These are phyloP conservation scores for Selaginella moellendorffii DNA, from an alignment of 75 land plant genomes.

Conservation along the genomic window DNA sequence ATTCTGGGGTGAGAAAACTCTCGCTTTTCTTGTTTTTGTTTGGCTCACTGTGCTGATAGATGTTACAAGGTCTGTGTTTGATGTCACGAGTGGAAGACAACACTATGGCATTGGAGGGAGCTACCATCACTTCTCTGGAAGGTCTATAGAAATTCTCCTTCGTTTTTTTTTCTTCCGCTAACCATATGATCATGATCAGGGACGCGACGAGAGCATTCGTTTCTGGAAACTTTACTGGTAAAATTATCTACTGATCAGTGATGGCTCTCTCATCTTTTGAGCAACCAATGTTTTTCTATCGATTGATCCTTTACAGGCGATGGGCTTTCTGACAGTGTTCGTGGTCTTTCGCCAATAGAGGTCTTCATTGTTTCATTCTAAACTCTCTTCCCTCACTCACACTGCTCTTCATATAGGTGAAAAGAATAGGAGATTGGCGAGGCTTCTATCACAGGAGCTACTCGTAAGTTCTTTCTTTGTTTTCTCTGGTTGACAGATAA, in stretches of 20 bases:
- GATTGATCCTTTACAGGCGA: constrained; percentile 42
- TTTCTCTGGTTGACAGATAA: neutral
- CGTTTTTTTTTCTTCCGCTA: neutral
- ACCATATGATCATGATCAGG: no score
- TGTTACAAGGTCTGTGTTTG: constrained; percentile 68
- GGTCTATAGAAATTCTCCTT: constrained; percentile 24
- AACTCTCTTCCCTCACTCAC: neutral
- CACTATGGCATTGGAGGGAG: constrained; percentile 80
- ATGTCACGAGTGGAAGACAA: constrained; percentile 72
- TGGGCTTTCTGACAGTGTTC: constrained; percentile 68
- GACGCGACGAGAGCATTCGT: constrained; percentile 98
- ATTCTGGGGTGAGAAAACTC: constrained; percentile 62
- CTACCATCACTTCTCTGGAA: constrained; percentile 87
- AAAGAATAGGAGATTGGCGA: constrained; percentile 81
- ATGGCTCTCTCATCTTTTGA: no score
- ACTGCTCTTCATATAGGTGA: constrained; percentile 35
- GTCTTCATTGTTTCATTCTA: constrained; percentile 1
- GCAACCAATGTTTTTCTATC: no score
- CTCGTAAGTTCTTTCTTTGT: constrained; percentile 31
- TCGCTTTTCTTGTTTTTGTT: neutral
- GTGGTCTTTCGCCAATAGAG: constrained; percentile 52
- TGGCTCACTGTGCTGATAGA: neutral
- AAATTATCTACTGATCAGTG: neutral
- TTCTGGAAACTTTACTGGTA: constrained; percentile 94
- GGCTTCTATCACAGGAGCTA: constrained; percentile 63